These are phyloP conservation scores for Exobasidium rhododendri DNA, from an alignment of 1,284 basidiomycete genomes.

Conservation along the genomic window DNA sequence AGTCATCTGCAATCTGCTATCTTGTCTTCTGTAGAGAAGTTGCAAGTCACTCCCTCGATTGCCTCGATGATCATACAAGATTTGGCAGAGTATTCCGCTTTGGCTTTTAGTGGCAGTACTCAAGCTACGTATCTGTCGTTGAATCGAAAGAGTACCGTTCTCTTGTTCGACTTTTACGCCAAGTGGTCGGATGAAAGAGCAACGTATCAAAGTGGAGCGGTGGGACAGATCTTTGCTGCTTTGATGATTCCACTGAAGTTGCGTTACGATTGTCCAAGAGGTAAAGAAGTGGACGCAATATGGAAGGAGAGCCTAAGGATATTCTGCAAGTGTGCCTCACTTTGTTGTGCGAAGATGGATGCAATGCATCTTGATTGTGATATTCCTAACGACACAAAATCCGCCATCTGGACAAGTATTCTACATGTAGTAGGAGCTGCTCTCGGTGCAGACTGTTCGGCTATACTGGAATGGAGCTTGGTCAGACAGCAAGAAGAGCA, in stretches of 20 bases:
- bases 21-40: slow-evolving; percentile 68
- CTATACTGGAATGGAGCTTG: neutral
- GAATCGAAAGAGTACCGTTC: slow-evolving; percentile 22
- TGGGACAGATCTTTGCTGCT: slow-evolving; percentile 71
- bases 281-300: neutral
- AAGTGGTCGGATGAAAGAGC: slow-evolving; percentile 64
- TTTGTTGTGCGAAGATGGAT: neutral
- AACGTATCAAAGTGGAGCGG: slow-evolving; percentile 75
- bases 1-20: slow-evolving; percentile 74
- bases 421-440: neutral
- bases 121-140: slow-evolving; percentile 69
- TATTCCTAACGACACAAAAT: neutral
- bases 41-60: slow-evolving; percentile 60
- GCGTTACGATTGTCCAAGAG: slow-evolving; percentile 84
- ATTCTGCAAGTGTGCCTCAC: neutral
- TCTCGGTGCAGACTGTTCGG: neutral
- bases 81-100: slow-evolving; percentile 75
- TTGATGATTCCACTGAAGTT: slow-evolving; percentile 75
- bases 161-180: slow-evolving; percentile 66
- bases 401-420: neutral
- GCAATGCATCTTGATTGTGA: neutral
- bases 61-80: slow-evolving; percentile 74
- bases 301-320: slow-evolving; percentile 1
- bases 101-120: slow-evolving; percentile 68
- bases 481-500: neutral